phyloP scores from a whole-genome alignment of 192 early-diverging fungal species.

The Coemansia sp. region DNA sequence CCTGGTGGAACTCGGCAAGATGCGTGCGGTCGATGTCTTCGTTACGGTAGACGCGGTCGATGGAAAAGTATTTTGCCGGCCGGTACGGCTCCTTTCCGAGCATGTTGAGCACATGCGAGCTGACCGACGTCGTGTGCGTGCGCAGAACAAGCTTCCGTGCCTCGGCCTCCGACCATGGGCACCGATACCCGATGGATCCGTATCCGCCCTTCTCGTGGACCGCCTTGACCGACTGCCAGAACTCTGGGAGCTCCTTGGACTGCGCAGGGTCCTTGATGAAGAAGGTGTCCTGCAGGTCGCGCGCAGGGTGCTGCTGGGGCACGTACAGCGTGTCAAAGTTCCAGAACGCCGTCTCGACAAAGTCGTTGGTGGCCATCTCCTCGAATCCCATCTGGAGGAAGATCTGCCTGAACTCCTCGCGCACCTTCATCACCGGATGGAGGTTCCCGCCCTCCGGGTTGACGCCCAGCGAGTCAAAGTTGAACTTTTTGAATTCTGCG shows the following conservation, averaged over 20 bases:
- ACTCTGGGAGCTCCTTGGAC: conserved; percentile 79
- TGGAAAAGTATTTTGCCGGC: conserved; percentile 98
- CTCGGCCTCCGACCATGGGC: conserved; percentile 89
- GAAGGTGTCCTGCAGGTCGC: conserved; percentile 85
- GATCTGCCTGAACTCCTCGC: conserved; percentile 97
- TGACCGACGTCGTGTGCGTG: conserved; percentile 96
- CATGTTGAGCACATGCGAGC: conserved; percentile 88
- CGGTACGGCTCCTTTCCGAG: conserved; percentile 87
- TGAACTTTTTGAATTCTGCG: conserved; percentile 97
- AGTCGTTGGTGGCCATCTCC: conserved; percentile 98
- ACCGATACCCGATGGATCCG: conserved; percentile 93
- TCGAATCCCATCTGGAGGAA: conserved; percentile 99
- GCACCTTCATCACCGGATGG: conserved; percentile 98
- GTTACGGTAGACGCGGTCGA: conserved; percentile 98
- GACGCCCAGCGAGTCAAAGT: conserved; percentile 90
- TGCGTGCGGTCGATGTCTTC: conserved; percentile 97
- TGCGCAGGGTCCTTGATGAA: conserved; percentile 66
- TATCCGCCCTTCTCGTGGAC: conserved; percentile 94
- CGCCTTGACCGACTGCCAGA: conserved; percentile 87
- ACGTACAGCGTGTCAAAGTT: conserved; percentile 99
- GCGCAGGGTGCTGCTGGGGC: conserved; percentile 96
- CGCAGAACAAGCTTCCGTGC: conserved; percentile 90
- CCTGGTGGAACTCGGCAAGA: conserved; percentile 99
- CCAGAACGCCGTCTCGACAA: conserved; percentile 98
- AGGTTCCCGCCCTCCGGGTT: conserved; percentile 82